A percentile compares a stretch with the other conserved stretches of the same genome.
phyloP scores from a whole-genome alignment of 1,284 basidiomycete species.

The Schizophyllum commune region DNA sequence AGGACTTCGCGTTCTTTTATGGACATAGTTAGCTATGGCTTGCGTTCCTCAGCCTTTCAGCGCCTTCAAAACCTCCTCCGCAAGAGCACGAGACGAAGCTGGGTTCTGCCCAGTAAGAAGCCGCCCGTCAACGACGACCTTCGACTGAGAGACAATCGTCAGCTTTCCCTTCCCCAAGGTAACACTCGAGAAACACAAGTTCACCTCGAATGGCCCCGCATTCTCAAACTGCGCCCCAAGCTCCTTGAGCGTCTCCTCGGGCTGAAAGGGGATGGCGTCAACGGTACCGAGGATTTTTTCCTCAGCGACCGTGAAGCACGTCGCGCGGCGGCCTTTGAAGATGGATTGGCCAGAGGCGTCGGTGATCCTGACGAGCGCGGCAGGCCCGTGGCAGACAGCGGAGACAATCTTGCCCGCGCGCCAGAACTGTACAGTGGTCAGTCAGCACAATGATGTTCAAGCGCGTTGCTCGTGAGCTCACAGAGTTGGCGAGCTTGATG shows the following conservation, averaged over 20 bases:
- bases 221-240: conserved; percentile 64
- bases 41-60: neutral
- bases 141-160: conserved; percentile 1
- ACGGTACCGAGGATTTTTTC: conserved; percentile 34
- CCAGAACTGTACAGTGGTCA: too few species aligned
- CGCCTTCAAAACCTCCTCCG: neutral
- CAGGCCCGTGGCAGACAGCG: conserved; percentile 57
- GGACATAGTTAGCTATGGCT: too few species aligned
- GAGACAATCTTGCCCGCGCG: conserved; percentile 34
- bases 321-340: conserved; percentile 51
- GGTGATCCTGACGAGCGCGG: conserved; percentile 36
- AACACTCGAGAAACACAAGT: too few species aligned
- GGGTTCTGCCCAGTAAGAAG: conserved; percentile 29
- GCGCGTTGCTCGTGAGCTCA: too few species aligned
- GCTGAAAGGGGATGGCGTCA: conserved; percentile 57
- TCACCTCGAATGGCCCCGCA: conserved; percentile 21
- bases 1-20: too few species aligned
- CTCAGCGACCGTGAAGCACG: conserved; percentile 69
- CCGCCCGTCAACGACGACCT: conserved; percentile 35
- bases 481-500: conserved; percentile 50
- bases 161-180: too few species aligned
- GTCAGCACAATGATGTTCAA: too few species aligned
- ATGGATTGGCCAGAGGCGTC: conserved; percentile 53
- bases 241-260: conserved; percentile 53
- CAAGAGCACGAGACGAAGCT: neutral